These are phyloP conservation scores for Fusarium dlaminii DNA, from an alignment of 2,329 filamentous ascomycete species.

Conservation along the genomic window DNA sequence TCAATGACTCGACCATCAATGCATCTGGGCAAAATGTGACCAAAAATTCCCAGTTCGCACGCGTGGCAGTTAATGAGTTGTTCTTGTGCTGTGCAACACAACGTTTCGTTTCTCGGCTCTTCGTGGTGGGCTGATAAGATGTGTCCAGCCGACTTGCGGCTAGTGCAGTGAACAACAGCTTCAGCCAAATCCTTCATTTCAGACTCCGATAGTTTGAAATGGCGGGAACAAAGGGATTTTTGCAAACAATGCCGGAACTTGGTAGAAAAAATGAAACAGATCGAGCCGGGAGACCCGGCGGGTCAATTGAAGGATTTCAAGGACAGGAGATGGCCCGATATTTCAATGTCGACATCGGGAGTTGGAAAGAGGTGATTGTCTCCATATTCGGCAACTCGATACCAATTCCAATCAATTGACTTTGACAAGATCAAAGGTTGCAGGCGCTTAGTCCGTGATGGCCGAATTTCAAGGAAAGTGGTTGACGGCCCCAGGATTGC, in stretches of 20 bases:
- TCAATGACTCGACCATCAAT: conserved; percentile 7
- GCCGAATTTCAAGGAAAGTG: conserved; percentile 30
- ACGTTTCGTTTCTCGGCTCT: conserved; percentile 11
- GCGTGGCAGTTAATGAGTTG: conserved; percentile 41
- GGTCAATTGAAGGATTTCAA: background rate
- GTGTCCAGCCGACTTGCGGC: conserved; percentile 16
- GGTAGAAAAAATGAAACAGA: background rate
- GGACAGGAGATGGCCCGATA: conserved; percentile 23
- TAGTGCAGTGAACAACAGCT: conserved; percentile 16
- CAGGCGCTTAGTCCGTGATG: background rate
- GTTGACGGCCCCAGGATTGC: conserved; percentile 41
- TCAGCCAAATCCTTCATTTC: conserved; percentile 11
- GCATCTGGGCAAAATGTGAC: background rate
- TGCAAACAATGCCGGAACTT: background rate
- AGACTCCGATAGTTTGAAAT: background rate
- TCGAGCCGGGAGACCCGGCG: conserved; percentile 9
- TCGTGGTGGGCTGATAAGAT: conserved; percentile 23
- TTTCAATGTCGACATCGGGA: conserved; percentile 43
- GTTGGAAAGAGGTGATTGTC: conserved; percentile 37
- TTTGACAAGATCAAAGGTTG: background rate
- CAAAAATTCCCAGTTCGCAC: conserved; percentile 13
- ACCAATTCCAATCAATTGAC: conserved; percentile 5
- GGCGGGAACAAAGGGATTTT: conserved; percentile 7
- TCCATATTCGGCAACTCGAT: background rate
- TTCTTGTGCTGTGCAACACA: conserved; percentile 33